Percentiles rank a stretch among this genome's conserved stretches.
These are phyloP conservation scores for Trichoderma endophyticum DNA, from an alignment of 2,329 filamentous ascomycete genomes.

Conservation along the genomic window DNA sequence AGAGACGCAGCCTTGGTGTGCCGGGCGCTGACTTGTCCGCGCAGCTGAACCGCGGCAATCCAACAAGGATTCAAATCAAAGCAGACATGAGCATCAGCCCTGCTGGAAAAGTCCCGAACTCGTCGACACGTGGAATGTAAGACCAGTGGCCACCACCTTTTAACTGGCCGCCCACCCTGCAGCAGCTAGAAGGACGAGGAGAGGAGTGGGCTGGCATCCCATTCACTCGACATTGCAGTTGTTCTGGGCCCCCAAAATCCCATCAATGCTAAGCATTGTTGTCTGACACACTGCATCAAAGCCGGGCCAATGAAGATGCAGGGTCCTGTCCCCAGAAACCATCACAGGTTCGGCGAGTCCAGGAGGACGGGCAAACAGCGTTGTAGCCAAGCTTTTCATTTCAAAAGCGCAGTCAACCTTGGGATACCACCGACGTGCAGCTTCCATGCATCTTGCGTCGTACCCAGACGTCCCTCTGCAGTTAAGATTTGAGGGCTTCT, in stretches of 20 bases:
- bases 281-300: slow-evolving; percentile 11
- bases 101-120: background rate
- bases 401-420: background rate
- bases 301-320: background rate
- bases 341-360: background rate
- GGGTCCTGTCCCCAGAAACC: background rate
- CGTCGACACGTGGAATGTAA: slow-evolving; percentile 14
- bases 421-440: background rate
- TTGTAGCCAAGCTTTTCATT: background rate
- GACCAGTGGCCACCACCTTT: slow-evolving; percentile 1
- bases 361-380: background rate
- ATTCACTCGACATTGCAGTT: background rate
- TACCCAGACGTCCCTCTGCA: background rate
- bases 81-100: background rate
- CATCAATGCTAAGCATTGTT: background rate
- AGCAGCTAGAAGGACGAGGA: background rate
- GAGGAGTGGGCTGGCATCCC: background rate
- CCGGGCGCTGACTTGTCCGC: background rate
- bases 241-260: background rate
- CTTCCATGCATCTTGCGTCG: background rate
- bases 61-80: background rate
- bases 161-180: background rate
- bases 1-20: background rate
- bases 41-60: background rate
- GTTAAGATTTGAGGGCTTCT: background rate